Percentiles rank a stretch among this genome's conserved stretches.
Evolutionary conservation across 2,329 filamentous ascomycete species (phyloP).

Genomic region (Aspergillus caelatus): DNA sequence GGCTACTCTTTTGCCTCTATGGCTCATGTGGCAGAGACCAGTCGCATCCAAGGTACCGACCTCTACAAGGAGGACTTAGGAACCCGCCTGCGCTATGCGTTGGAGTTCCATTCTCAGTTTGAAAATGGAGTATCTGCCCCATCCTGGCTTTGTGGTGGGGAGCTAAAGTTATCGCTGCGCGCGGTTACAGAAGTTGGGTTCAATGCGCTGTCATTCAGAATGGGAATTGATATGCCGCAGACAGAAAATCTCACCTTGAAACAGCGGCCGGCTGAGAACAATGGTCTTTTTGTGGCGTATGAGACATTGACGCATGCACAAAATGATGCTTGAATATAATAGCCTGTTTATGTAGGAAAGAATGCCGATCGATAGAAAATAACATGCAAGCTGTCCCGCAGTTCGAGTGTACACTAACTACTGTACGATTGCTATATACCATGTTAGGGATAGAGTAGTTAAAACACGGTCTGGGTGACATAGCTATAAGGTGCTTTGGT

Average conservation of each 20-base stretch:
- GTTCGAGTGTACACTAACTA: too few relatives aligned
- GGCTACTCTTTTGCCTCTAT: conserved; percentile 1
- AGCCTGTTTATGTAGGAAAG: too few relatives aligned
- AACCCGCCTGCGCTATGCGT: background rate
- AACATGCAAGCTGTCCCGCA: too few relatives aligned
- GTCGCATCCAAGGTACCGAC: background rate
- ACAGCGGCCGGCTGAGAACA: background rate
- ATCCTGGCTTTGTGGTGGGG: background rate
- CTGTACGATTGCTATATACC: too few relatives aligned
- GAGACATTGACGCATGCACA: conserved; percentile 2
- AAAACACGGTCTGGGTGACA: too few relatives aligned
- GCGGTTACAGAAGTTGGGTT: background rate
- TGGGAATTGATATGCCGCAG: background rate
- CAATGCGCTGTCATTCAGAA: conserved; percentile 1
- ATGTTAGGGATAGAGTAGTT: too few relatives aligned
- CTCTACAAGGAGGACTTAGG: background rate
- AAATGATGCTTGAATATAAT: conserved; percentile 1
- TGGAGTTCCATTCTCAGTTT: conserved; percentile 2
- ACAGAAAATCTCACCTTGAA: background rate
- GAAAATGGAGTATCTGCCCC: background rate
- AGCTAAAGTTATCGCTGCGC: background rate
- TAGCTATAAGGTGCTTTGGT: too few relatives aligned
- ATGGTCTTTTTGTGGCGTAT: background rate
- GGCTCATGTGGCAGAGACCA: conserved; percentile 1
- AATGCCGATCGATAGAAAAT: too few relatives aligned